Evolutionary conservation across 352 stramenopile species (phyloP).

Genomic region (Phytophthora parvispora): DNA sequence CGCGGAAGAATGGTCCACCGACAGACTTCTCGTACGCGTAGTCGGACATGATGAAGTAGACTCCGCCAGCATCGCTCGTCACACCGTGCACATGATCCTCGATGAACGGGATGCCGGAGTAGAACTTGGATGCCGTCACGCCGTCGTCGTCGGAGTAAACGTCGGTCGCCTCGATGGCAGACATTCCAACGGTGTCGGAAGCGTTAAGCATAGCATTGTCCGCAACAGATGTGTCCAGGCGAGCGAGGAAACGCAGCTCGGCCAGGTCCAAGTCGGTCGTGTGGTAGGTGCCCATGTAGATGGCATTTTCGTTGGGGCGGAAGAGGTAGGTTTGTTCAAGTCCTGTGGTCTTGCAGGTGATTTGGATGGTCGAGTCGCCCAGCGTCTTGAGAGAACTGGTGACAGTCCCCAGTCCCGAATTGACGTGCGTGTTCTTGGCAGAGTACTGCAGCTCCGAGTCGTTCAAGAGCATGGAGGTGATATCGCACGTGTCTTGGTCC

Average conservation of each 20-base stretch:
- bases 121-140: constrained; percentile 48
- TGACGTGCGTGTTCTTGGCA: constrained; percentile 53
- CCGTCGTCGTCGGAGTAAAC: constrained; percentile 40
- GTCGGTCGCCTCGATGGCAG: constrained; percentile 50
- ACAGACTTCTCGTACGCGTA: constrained; percentile 51
- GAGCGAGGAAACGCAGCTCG: constrained; percentile 57
- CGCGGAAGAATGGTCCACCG: constrained; percentile 56
- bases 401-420: constrained; percentile 42
- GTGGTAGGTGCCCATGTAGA: constrained; percentile 72
- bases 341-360: constrained; percentile 41
- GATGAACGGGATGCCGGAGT: constrained; percentile 37
- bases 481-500: constrained; percentile 49
- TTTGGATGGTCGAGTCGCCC: constrained; percentile 43
- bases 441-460: constrained; percentile 51
- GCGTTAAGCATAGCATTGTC: constrained; percentile 34
- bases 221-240: constrained; percentile 36
- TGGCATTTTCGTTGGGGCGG: constrained; percentile 50
- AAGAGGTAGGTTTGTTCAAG: constrained; percentile 62
- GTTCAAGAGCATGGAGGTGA: constrained; percentile 52
- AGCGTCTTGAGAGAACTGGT: constrained; percentile 43
- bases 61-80: constrained; percentile 29
- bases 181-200: constrained; percentile 31
- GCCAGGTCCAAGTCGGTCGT: constrained; percentile 33
- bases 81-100: constrained; percentile 51
- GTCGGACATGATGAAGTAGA: constrained; percentile 63